A percentile compares a stretch with the other conserved stretches of the same genome.
Conservation (phyloP, 2,329 filamentous ascomycete genomes). For the Trichocomaceae sp. region DNA sequence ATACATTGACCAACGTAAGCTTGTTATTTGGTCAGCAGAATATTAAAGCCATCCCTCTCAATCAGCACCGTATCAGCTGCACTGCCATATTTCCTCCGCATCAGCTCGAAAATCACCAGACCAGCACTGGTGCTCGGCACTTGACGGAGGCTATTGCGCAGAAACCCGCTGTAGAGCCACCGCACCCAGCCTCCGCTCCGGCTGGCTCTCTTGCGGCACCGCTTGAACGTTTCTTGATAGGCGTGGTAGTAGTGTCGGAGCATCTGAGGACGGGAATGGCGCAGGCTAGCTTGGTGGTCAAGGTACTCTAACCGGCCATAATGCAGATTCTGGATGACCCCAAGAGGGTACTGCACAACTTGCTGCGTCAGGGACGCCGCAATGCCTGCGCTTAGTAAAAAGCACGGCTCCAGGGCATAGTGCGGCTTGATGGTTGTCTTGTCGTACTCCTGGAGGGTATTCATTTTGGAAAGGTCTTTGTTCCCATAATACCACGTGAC, state of each 20-base stretch:
- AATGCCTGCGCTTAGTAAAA: constrained; percentile 54
- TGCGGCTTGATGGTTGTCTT: constrained; percentile 50
- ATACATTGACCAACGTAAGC: background rate
- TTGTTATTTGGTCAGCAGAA: constrained; percentile 44
- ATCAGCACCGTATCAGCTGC: constrained; percentile 49
- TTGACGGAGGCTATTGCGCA: constrained; percentile 51
- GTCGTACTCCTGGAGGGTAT: constrained; percentile 2
- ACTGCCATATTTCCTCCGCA: constrained; percentile 54
- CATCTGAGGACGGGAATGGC: constrained; percentile 37
- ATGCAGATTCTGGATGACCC: constrained; percentile 54
- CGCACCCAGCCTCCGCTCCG: constrained; percentile 48
- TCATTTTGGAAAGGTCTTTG: constrained; percentile 13
- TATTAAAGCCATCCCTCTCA: constrained; percentile 55
- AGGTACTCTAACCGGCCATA: constrained; percentile 54
- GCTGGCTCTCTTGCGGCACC: constrained; percentile 47
- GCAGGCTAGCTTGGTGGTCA: constrained; percentile 46
- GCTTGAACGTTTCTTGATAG: constrained; percentile 53
- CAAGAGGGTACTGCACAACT: constrained; percentile 53
- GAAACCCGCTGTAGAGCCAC: constrained; percentile 55
- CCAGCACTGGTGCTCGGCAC: constrained; percentile 59
- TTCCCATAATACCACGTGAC: constrained; percentile 53
- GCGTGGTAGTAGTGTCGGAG: constrained; percentile 53
- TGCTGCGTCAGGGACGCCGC: constrained; percentile 54
- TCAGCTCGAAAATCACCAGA: constrained; percentile 59
- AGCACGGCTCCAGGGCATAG: constrained; percentile 56